Conservation (phyloP, 2,329 filamentous ascomycete species). For the Phialocephala sp. region DNA sequence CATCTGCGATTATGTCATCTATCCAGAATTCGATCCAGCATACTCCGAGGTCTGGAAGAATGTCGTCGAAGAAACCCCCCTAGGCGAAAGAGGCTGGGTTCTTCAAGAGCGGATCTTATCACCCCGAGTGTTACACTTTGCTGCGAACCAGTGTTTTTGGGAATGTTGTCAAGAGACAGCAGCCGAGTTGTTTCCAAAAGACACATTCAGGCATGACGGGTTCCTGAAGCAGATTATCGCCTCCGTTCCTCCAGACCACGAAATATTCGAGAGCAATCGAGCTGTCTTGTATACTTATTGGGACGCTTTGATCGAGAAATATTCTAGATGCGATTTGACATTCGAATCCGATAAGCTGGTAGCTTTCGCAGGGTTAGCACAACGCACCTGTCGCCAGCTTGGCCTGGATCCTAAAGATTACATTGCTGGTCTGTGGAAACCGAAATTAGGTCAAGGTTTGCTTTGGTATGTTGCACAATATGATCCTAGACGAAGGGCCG, state of each 20-base stretch:
- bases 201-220: slow-evolving; percentile 7
- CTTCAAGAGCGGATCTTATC: slow-evolving; percentile 34
- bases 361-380: slow-evolving; percentile 21
- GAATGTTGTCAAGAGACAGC: slow-evolving; percentile 14
- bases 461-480: neutral
- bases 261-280: neutral
- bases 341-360: slow-evolving; percentile 15
- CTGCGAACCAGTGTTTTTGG: slow-evolving; percentile 17
- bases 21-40: neutral
- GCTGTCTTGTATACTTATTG: slow-evolving; percentile 12
- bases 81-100: slow-evolving; percentile 34
- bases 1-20: neutral
- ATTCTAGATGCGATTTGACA: slow-evolving; percentile 16
- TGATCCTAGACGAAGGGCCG: neutral
- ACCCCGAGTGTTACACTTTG: slow-evolving; percentile 31
- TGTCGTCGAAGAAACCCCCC: slow-evolving; percentile 14
- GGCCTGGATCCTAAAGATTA: neutral
- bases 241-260: slow-evolving; percentile 7
- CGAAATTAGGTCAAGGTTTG: slow-evolving; percentile 7
- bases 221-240: slow-evolving; percentile 13
- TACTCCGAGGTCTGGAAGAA: slow-evolving; percentile 13
- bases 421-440: slow-evolving; percentile 9
- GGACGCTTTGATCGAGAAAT: slow-evolving; percentile 14
- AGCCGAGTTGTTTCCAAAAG: slow-evolving; percentile 11
- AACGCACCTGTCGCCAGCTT: slow-evolving; percentile 14